phyloP scores from a whole-genome alignment of 179 eudicot species.

The Carnegiea gigantea region DNA sequence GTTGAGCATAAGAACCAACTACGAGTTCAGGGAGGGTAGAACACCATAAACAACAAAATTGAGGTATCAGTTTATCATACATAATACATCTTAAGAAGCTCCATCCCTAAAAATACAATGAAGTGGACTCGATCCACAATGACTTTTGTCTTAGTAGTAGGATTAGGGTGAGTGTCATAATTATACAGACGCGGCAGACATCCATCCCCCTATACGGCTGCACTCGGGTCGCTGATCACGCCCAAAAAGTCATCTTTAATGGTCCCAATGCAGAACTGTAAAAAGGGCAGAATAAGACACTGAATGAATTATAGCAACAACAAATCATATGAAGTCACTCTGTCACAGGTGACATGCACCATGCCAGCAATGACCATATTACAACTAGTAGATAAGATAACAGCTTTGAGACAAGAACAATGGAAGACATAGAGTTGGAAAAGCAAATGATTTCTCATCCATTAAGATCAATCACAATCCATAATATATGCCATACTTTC shows the following conservation, averaged over 20 bases:
- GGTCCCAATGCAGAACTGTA: constrained; percentile 94
- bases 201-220: constrained; percentile 36
- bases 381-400: not conserved
- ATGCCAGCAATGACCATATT: too few relatives aligned
- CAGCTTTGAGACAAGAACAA: not conserved
- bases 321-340: not conserved
- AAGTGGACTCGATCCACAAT: not conserved
- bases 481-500: not conserved
- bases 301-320: not conserved
- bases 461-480: not conserved
- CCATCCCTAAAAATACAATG: not conserved
- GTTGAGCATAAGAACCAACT: not conserved
- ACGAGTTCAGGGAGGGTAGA: not conserved
- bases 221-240: constrained; percentile 75
- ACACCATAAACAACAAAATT: too few relatives aligned
- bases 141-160: not conserved
- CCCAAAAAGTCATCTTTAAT: constrained; percentile 92
- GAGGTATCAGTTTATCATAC: not conserved
- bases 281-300: not conserved
- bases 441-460: not conserved
- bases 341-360: too few relatives aligned
- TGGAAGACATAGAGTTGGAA: not conserved
- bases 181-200: not conserved
- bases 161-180: not conserved
- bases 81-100: not conserved